Evolutionary conservation across 768 basidiomycete genomes (phyloP), one percentile per base, ranked within the genome.

Genomic region (Strobilomyces echinocephalus): DNA sequence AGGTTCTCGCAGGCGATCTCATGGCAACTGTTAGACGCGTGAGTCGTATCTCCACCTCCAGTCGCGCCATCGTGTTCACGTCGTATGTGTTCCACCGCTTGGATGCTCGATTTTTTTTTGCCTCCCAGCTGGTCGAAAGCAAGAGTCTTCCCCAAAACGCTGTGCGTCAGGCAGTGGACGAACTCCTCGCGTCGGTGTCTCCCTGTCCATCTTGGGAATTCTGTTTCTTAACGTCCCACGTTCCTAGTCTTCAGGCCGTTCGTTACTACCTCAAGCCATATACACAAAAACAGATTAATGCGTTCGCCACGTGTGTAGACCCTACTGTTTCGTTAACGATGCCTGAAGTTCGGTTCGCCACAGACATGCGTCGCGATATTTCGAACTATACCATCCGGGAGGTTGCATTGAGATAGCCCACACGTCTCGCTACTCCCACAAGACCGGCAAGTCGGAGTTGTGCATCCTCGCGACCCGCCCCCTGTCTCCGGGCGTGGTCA

Each of bases 401-500:
- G 91, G 91, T 46, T 83, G 79, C 53, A 91, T 93, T 58, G 91
- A 93, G 73, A 91, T 93, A 57, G 84, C 90, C 3, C 89, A 91
- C 71, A 93, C 91, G 0, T 90, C 88, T 28, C 83, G 91, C 26
- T 93, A 93, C 68, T 84, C 90, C 39, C 85, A 90, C 71, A 81
- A 80, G 55, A 93, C 91, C 30, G 91, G 91, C 60, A 93, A 93
- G 72, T 88, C 88, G 30, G 91, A 93, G 66, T 72, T 93, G 14
- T 93, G 91, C 62, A 91, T 92, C 48, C 78, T 92, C 47, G 91
- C 91, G 30, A 92, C 91, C 18, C 84, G 86, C 24, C 69, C 78
- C 38, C 76, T 92, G 28, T 72, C 75, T 24, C 79, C 84, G 20
- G 87, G 89, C 54, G 71, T 78, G 49, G 88, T 90, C 57, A 84